These are phyloP conservation scores for Aspergillus ustus DNA, from an alignment of 2,329 filamentous ascomycete genomes.

Conservation along the genomic window DNA sequence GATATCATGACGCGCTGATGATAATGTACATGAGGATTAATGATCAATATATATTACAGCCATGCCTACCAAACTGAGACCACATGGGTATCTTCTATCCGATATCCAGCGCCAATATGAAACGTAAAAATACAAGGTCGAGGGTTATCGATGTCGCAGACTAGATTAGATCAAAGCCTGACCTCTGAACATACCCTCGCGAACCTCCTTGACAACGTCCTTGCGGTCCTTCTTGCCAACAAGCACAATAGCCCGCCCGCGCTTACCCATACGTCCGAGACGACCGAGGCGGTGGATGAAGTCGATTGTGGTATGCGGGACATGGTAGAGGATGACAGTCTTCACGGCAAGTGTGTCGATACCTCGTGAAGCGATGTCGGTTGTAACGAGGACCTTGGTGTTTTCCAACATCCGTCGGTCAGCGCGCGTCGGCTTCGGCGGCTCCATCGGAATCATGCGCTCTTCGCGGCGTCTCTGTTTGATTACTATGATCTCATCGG, in stretches of 20 bases:
- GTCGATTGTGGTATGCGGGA: slow-evolving; percentile 97
- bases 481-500: slow-evolving; percentile 39
- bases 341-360: slow-evolving; percentile 92
- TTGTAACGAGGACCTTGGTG: slow-evolving; percentile 90
- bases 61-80: background rate
- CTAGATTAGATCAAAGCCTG: slow-evolving; percentile 69
- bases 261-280: slow-evolving; percentile 87
- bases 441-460: slow-evolving; percentile 47
- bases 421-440: slow-evolving; percentile 37
- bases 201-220: slow-evolving; percentile 89
- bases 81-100: background rate
- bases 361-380: slow-evolving; percentile 87
- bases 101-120: background rate
- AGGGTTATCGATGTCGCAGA: background rate
- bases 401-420: slow-evolving; percentile 64
- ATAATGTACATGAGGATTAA: background rate
- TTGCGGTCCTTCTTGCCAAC: slow-evolving; percentile 87
- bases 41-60: background rate
- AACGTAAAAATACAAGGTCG: slow-evolving; percentile 4
- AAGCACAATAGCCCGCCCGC: slow-evolving; percentile 86
- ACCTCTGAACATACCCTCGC: slow-evolving; percentile 84
- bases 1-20: background rate
- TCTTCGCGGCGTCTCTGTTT: slow-evolving; percentile 36
- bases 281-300: slow-evolving; percentile 95
- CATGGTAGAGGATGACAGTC: slow-evolving; percentile 92